These are phyloP conservation scores for Dalbergia oliveri DNA, from an alignment of 306 rosid species.

Conservation along the genomic window DNA sequence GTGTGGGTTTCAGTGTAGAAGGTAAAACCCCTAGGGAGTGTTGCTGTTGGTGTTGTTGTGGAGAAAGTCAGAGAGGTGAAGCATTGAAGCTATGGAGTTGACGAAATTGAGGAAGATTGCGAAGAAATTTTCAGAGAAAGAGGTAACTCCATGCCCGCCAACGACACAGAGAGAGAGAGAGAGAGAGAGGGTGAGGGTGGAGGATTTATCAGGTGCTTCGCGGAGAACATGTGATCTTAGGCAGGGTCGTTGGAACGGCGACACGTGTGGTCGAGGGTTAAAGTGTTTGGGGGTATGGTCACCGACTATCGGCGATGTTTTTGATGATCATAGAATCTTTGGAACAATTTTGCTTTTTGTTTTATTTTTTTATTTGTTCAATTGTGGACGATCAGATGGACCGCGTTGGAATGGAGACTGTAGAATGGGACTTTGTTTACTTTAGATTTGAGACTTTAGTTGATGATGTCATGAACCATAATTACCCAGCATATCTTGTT, in stretches of 20 bases:
- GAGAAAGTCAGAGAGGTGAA: not conserved
- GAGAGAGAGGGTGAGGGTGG: conserved; percentile 12
- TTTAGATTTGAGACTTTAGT: no score
- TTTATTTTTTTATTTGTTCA: not conserved
- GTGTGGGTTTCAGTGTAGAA: not conserved
- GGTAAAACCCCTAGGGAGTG: conserved; percentile 50
- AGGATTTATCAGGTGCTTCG: conserved; percentile 35
- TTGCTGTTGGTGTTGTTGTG: not conserved
- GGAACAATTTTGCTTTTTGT: conserved; percentile 25
- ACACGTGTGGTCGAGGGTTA: conserved; percentile 28
- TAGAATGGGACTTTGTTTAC: not conserved
- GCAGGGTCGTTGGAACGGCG: not conserved
- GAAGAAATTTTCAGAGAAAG: conserved; percentile 8
- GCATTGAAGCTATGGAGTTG: conserved; percentile 21
- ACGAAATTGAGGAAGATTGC: conserved; percentile 40
- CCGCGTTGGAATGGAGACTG: not conserved
- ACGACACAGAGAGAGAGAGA: conserved; percentile 7
- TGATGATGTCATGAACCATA: no score
- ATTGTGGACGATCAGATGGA: not conserved
- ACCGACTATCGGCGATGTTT: not conserved
- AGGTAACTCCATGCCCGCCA: conserved; percentile 30
- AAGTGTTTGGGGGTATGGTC: not conserved
- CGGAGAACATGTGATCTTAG: not conserved
- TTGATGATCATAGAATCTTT: not conserved
- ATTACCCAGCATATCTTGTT: no score